Percentiles rank a stretch among this genome's conserved stretches.
Conservation (phyloP, 2,329 filamentous ascomycete species). For the Pseudocercospora pini-densiflorae region DNA sequence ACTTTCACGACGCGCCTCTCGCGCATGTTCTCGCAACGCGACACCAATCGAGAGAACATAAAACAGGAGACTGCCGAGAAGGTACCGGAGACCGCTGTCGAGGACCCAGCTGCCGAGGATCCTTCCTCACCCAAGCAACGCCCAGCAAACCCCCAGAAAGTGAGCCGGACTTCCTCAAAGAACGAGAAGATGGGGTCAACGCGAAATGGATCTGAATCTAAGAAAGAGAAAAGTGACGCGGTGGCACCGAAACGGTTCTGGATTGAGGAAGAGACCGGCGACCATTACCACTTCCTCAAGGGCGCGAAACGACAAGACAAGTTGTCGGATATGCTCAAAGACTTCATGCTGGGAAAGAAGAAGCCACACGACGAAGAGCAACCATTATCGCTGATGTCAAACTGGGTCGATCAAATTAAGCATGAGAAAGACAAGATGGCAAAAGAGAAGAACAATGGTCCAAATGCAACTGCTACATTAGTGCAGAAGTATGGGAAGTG, state of each 20-base stretch:
- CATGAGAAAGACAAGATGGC: constrained; percentile 79
- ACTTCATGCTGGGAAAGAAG: constrained; percentile 79
- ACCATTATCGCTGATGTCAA: constrained; percentile 90
- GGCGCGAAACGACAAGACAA: constrained; percentile 93
- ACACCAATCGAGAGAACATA: constrained; percentile 28
- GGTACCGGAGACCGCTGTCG: constrained; percentile 30
- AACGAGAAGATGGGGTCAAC: constrained; percentile 32
- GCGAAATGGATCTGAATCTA: constrained; percentile 39
- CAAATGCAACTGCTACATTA: constrained; percentile 75
- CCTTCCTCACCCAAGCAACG: constrained; percentile 22
- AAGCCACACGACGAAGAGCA: constrained; percentile 74
- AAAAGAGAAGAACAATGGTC: constrained; percentile 75
- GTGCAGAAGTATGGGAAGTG: constrained; percentile 99
- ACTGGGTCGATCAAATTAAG: constrained; percentile 92
- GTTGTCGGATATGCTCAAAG: constrained; percentile 86
- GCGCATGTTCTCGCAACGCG: constrained; percentile 49
- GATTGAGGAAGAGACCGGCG: constrained; percentile 62
- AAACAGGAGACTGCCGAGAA: constrained; percentile 26
- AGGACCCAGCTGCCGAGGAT: constrained; percentile 29
- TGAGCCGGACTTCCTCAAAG: constrained; percentile 38
- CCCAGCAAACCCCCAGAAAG: constrained; percentile 28
- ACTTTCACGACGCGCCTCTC: constrained; percentile 45
- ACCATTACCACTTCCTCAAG: constrained; percentile 86
- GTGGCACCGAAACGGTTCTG: constrained; percentile 57
- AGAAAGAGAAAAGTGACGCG: constrained; percentile 36